A percentile compares a stretch with the other conserved stretches of the same genome.
Conservation (phyloP, 345 rosid species). For the Firmiana major region DNA sequence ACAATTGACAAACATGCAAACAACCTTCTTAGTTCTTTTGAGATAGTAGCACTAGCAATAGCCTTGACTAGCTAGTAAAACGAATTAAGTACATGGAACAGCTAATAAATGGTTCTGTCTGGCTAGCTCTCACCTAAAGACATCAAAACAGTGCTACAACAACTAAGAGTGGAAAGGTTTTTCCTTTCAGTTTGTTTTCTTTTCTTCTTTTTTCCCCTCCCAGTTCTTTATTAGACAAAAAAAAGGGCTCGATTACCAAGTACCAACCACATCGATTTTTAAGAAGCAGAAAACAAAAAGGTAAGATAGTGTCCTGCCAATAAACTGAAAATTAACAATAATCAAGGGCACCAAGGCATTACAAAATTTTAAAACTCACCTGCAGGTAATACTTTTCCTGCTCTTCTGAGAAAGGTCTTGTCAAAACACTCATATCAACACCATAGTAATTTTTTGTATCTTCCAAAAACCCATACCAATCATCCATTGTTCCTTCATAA, state of each 20-base stretch:
- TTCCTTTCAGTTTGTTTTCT: not conserved
- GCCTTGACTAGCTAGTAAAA: not conserved
- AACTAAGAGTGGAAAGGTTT: not conserved
- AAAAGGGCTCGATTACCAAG: not conserved
- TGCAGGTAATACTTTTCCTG: slow-evolving; percentile 81
- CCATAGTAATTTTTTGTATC: slow-evolving; percentile 70
- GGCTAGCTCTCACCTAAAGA: not conserved
- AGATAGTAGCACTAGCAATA: not conserved
- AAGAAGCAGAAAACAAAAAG: not conserved
- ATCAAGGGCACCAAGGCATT: not conserved
- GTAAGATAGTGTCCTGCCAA: not conserved
- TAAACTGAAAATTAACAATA: not conserved
- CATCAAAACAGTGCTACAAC: not conserved
- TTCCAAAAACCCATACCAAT: slow-evolving; percentile 67
- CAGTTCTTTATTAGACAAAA: not conserved
- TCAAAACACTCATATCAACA: slow-evolving; percentile 74
- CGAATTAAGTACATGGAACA: not conserved
- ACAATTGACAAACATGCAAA: not conserved
- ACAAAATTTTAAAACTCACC: slow-evolving; percentile 36
- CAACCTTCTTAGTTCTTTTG: not conserved
- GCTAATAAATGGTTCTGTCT: not conserved
- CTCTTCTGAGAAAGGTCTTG: slow-evolving; percentile 71
- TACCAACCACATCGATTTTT: not conserved
- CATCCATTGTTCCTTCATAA: slow-evolving; percentile 76
- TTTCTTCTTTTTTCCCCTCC: not conserved